These are phyloP conservation scores for Cetraspora pellucida DNA, from an alignment of 192 early-diverging fungal genomes.

Conservation along the genomic window DNA sequence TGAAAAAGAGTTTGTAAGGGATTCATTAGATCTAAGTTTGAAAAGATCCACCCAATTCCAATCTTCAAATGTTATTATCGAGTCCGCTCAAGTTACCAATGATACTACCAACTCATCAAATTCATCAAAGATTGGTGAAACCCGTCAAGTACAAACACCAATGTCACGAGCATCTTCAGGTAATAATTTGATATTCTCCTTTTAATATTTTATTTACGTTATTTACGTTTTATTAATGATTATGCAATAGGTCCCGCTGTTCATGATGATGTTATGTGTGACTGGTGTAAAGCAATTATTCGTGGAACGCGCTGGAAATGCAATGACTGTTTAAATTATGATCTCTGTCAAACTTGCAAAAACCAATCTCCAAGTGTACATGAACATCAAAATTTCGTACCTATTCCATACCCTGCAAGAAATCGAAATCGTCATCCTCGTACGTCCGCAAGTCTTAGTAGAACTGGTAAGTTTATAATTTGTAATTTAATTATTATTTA, in stretches of 20 bases:
- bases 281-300: slow-evolving; percentile 51
- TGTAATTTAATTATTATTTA: neutral
- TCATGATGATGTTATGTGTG: slow-evolving; percentile 54
- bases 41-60: neutral
- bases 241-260: slow-evolving; percentile 25
- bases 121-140: no score
- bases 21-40: neutral
- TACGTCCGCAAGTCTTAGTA: neutral
- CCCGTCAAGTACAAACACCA: no score
- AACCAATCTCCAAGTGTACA: slow-evolving; percentile 33
- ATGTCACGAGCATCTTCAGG: neutral
- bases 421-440: neutral
- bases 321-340: slow-evolving; percentile 55
- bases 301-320: slow-evolving; percentile 60
- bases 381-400: slow-evolving; percentile 39
- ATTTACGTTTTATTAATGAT: neutral
- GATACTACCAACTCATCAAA: neutral
- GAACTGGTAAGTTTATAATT: neutral
- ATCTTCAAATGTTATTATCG: neutral
- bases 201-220: neutral
- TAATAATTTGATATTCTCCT: neutral
- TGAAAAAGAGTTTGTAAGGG: slow-evolving; percentile 25
- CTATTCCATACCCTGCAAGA: slow-evolving; percentile 36
- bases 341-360: slow-evolving; percentile 51
- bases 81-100: neutral